Base-by-base conservation (phyloP, 2,329 filamentous ascomycete genomes). In the Westerdykella ornata region DNA sequence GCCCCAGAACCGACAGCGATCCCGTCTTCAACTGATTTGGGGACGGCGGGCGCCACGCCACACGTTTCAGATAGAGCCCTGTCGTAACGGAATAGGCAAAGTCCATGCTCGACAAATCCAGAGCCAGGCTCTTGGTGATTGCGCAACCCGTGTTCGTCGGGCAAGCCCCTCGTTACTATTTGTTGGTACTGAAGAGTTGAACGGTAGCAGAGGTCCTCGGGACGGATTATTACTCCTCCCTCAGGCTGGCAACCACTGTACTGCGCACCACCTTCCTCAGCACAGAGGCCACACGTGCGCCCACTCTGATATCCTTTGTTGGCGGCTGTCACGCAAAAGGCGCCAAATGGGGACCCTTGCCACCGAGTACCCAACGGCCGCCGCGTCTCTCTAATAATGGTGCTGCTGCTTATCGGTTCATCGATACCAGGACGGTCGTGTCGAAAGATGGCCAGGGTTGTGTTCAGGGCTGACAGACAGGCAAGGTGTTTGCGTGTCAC, bases 81-180 rank as follows among this genome's bases (percentile, higher is more conserved):
- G 48, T 45, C 45, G 46, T 42, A 16, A 49, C 57, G 30, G 46
- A 59, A 54, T 43, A 51, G 56, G 60, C 49, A 62, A 57, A 49
- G 54, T 49, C 50, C 53, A 60, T 62, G 52, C 50, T 53, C 54
- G 48, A 50, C 49, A 54, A 8, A 33, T 15, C 49, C 50, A 46
- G 57, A 53, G 56, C 62, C 61, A 62, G 62, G 56, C 52, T 53
- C 55, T 59, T 60, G 62, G 62, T 59, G 57, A 64, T 65, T 65
- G 60, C 59, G 59, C 59, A 65, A 64, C 56, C 57, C 56, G 48
- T 44, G 38, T 44, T 40, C 44, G 31, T 36, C 44, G 34, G 50
- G 46, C 49, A 45, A n/a, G 47, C 57, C 49, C 48, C 49, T 56
- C 51, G 45, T 37, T 42, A 26, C 29, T 4, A 5, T 22, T 26